Percentiles rank a stretch among this genome's conserved stretches.
Conservation (phyloP, 176 grass and related monocot species). For the Oryza longistaminata region DNA sequence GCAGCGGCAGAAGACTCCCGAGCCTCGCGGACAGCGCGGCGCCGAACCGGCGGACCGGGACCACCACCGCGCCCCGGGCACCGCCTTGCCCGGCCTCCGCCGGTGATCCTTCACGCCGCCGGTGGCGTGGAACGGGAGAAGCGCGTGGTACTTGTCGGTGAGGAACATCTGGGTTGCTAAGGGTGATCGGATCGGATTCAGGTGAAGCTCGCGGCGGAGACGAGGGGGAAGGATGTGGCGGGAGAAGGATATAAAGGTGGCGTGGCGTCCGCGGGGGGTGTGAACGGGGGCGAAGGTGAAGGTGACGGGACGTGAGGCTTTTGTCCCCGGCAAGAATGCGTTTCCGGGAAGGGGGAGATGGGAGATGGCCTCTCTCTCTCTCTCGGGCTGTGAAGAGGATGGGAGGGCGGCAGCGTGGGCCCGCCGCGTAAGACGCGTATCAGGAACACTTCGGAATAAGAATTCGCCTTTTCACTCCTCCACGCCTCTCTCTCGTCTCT, state of each 20-base stretch:
- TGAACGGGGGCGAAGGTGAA: background rate
- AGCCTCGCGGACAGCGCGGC: conserved; percentile 47
- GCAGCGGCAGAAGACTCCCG: conserved; percentile 29
- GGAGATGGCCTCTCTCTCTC: background rate
- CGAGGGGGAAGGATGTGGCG: background rate
- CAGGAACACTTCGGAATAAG: background rate
- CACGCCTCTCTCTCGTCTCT: background rate
- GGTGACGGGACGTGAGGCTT: conserved; percentile 5
- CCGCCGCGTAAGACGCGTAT: conserved; percentile 24
- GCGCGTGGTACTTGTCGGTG: conserved; percentile 55
- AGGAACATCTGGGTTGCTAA: conserved; percentile 56
- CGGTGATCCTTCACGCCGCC: background rate
- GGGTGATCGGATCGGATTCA: background rate
- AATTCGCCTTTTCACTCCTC: background rate
- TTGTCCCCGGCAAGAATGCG: conserved; percentile 36
- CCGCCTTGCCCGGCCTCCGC: background rate
- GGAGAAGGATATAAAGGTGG: conserved; percentile 21
- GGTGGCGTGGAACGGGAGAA: conserved; percentile 22
- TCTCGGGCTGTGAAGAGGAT: background rate
- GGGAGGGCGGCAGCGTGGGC: conserved; percentile 31
- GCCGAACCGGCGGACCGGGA: conserved; percentile 25
- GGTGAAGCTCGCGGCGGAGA: conserved; percentile 12
- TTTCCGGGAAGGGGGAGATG: conserved; percentile 37
- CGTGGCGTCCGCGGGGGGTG: conserved; percentile 17
- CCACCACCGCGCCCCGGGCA: background rate